Base-by-base conservation (phyloP, 1,284 basidiomycete genomes). In the Malassezia sympodialis region DNA sequence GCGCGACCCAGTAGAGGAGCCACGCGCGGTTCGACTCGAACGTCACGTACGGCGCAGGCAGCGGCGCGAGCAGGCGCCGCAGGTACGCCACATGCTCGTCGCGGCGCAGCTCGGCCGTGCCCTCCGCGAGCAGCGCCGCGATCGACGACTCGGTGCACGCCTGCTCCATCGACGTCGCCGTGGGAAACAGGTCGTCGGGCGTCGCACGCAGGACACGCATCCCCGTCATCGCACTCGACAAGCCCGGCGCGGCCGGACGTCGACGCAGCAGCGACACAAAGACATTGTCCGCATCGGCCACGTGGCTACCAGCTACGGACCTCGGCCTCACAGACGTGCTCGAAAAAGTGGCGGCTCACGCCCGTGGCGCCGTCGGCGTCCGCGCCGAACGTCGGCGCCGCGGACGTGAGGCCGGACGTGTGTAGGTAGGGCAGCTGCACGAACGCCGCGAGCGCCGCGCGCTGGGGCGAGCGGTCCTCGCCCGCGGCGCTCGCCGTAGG, bases 21-120 rank as follows among this genome's bases (percentile, higher is more conserved):
- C 72, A 74, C n/a, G 66, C 60, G 11, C 72, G 61, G 30, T 70
- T 73, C 15, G 65, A 53, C 49, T 74, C 72, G 45, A 72, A 72
- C 7, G 60, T 65, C 3, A 69, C 63, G 45, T 63, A 73, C 1
- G 64, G 53, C 11, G 63, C 63, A 8, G 71, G 67, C 4, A 74
- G 54, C 8, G 69, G 67, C 26, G 63, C 61, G 21, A 74, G 63
- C 24, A 66, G 40, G 45, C 66, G 63, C n/a, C 46, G 53, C 35
- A 73, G 44, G 30, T 73, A 74, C 32, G 58, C 56, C 28, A 72
- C 35, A 45, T 74, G 72, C 12, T 61, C 59, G 43, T 60, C 40
- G 40, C 69, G 53, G n/a, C 64, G 56, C 12, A 72, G 63, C 15
- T 60, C 23, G 23, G 66, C 60, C 17, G 51, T 56, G 40, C 7